phyloP scores from a whole-genome alignment of 768 basidiomycete species.

The Rhizopogon vulgaris region DNA sequence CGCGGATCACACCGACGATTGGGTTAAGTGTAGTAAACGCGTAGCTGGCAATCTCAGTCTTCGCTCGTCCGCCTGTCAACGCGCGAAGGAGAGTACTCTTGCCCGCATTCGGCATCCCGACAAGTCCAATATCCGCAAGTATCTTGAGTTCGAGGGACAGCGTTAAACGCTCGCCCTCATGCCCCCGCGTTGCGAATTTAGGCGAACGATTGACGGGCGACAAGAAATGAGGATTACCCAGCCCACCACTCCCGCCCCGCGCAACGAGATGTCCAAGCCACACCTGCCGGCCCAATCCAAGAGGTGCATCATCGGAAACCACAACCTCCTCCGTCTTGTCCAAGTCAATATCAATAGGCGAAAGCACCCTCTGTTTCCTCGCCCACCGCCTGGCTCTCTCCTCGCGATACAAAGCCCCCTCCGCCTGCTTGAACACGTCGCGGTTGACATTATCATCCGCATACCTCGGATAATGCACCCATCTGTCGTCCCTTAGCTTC shows the following conservation, averaged over 20 bases:
- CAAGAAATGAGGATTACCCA: slow-evolving; percentile 87
- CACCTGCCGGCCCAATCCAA: slow-evolving; percentile 51
- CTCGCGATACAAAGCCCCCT: slow-evolving; percentile 49
- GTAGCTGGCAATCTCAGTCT: slow-evolving; percentile 82
- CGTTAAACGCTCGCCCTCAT: slow-evolving; percentile 65
- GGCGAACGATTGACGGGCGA: slow-evolving; percentile 67
- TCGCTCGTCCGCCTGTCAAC: slow-evolving; percentile 78
- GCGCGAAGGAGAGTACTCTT: slow-evolving; percentile 90
- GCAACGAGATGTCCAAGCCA: slow-evolving; percentile 62
- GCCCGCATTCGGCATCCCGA: slow-evolving; percentile 94
- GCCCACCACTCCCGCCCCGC: slow-evolving; percentile 71
- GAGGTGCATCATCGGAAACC: slow-evolving; percentile 49
- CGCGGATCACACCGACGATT: slow-evolving; percentile 83
- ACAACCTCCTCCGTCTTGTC: slow-evolving; percentile 40
- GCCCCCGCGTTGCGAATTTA: slow-evolving; percentile 79
- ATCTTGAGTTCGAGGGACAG: slow-evolving; percentile 91
- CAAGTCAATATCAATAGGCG: slow-evolving; percentile 56
- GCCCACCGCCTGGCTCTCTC: slow-evolving; percentile 54
- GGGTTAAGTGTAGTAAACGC: slow-evolving; percentile 96
- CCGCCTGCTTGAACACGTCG: slow-evolving; percentile 68
- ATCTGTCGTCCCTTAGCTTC: slow-evolving; percentile 59
- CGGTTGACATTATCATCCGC: slow-evolving; percentile 57
- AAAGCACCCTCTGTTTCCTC: slow-evolving; percentile 33
- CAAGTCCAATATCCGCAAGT: slow-evolving; percentile 90
- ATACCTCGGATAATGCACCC: slow-evolving; percentile 76